Base-by-base conservation (phyloP, 257 asterid genomes). In the Solanum ossicruentum region DNA sequence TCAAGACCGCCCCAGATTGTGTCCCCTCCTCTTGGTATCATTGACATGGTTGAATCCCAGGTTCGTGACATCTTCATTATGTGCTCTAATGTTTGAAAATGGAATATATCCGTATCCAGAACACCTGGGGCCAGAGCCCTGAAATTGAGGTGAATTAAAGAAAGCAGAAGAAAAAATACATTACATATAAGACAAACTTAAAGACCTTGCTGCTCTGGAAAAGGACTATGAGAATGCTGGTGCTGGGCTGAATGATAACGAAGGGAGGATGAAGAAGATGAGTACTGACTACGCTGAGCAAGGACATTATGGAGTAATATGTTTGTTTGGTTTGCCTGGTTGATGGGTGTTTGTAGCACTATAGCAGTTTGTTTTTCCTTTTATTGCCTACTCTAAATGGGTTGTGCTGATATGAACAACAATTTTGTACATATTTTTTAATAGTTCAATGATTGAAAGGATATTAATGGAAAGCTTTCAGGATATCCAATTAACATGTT, bases 31-130 rank as follows among this genome's bases (percentile, higher is more conserved):
- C 88, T 95, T 41, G 98, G 98, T 82, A 95, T 89, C 98, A 95
- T 93, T 2, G 98, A 95, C 97, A 95, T 93, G 61, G 98, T 95
- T 45, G 98, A 91, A 88, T 95, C 98, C 98, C 98, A 95, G 85
- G 98, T 94, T 84, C 98, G 90, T 6, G 98, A 93, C 98, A 95
- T 95, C 93, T 81, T 94, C 98, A 95, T 95, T 77, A 95, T 77
- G 88, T 94, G 94, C 89, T 94, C 97, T 55, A 95, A 86, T 41
- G 98, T 95, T 89, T 94, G 97, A 86, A 95, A 84, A 80, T 90
- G 91, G 87, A 95, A 95, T 75, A 93, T 78, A 88, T 93, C 97
- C 89, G 86, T 86, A 52, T 93, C 95, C 84, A 93, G 88, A 85
- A 93, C 97, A 55, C 93, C 95, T 3, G 97, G 96, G 28, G 96